phyloP scores from a whole-genome alignment of 768 basidiomycete species.

The Lactarius hengduanensis region DNA sequence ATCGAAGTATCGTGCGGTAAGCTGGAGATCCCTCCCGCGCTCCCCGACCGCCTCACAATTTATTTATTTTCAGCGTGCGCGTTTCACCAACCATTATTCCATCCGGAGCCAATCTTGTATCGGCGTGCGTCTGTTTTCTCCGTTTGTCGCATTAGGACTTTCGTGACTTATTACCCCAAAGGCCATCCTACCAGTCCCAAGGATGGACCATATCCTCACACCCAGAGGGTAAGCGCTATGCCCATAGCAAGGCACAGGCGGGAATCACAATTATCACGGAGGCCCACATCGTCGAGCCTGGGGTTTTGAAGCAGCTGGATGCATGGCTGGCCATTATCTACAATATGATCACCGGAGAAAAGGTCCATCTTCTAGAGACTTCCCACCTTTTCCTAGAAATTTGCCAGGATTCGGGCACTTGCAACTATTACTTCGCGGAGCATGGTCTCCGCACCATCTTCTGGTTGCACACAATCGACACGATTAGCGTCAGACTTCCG shows the following conservation, averaged over 20 bases:
- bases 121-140: slow-evolving; percentile 8
- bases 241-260: not conserved
- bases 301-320: slow-evolving; percentile 1
- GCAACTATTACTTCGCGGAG: slow-evolving; percentile 19
- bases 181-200: slow-evolving; percentile 12
- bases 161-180: not conserved
- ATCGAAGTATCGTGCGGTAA: slow-evolving; percentile 8
- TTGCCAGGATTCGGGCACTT: not conserved
- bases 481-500: not conserved
- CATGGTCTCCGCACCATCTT: slow-evolving; percentile 14
- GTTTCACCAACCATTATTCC: not conserved
- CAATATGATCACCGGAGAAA: not conserved
- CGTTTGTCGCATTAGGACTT: too few species aligned
- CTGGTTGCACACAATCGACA: slow-evolving; percentile 8
- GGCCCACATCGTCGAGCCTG: not conserved
- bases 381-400: slow-evolving; percentile 21
- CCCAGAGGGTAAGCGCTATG: slow-evolving; percentile 20
- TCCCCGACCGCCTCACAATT: not conserved
- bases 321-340: not conserved
- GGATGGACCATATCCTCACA: slow-evolving; percentile 12
- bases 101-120: not conserved
- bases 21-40: not conserved
- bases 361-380: not conserved
- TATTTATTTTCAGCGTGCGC: slow-evolving; percentile 2
- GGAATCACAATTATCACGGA: slow-evolving; percentile 18